phyloP scores from a whole-genome alignment of 139 green algal species.

The Tetraselmis striata region DNA sequence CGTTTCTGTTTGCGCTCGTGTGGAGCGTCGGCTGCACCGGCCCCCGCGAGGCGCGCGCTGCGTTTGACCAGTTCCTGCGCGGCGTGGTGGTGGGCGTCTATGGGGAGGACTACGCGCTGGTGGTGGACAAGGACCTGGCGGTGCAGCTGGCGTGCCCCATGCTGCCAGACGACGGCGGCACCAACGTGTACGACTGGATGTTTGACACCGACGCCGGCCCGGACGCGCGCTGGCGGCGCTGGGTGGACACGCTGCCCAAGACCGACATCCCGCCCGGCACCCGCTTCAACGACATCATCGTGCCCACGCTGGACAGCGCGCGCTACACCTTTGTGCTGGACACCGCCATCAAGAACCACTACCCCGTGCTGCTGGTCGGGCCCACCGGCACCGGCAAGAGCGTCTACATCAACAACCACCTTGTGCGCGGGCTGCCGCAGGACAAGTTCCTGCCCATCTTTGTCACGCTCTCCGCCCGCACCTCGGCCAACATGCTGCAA shows the following conservation, averaged over 20 bases:
- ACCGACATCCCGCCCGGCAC: constrained; percentile 38
- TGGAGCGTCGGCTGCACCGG: constrained; percentile 56
- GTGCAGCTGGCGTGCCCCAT: constrained; percentile 1
- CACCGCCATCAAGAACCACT: constrained; percentile 42
- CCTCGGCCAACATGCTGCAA: constrained; percentile 60
- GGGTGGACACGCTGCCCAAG: constrained; percentile 37
- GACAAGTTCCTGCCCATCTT: constrained; percentile 53
- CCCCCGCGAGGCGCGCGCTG: constrained; percentile 36
- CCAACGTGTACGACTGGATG: constrained; percentile 50
- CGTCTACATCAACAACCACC: constrained; percentile 42
- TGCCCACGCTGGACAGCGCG: constrained; percentile 58
- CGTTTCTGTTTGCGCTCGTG: constrained; percentile 56
- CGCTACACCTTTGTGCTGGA: constrained; percentile 68
- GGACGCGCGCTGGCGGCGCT: constrained; percentile 36
- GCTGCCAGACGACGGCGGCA: constrained; percentile 16
- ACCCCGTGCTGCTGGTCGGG: constrained; percentile 60
- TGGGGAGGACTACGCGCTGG: neutral
- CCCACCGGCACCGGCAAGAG: constrained; percentile 67
- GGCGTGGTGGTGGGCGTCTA: neutral
- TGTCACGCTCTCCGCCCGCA: constrained; percentile 58
- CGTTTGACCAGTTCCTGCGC: constrained; percentile 58
- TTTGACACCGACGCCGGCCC: constrained; percentile 31
- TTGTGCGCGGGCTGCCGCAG: constrained; percentile 40
- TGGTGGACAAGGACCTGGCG: neutral
- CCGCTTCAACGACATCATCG: constrained; percentile 61